Conservation (phyloP, 306 rosid species). For the Canavalia ensiformis region DNA sequence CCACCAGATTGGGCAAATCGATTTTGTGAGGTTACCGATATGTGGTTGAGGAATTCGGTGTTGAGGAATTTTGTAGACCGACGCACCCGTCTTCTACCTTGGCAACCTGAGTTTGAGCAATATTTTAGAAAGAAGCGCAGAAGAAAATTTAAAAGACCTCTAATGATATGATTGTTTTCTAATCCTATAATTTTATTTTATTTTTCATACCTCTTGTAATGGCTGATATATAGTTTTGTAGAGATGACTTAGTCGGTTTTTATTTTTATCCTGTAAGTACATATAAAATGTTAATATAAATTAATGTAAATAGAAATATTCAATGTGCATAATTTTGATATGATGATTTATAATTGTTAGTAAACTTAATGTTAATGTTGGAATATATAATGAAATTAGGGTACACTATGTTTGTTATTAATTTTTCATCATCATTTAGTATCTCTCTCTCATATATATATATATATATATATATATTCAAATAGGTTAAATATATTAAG, state of each 20-base stretch:
- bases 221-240: background rate
- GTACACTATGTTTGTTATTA: too few species aligned
- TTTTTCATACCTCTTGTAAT: background rate
- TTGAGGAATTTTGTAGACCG: conserved; percentile 47
- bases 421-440: too few species aligned
- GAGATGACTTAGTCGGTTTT: background rate
- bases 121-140: background rate
- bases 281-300: background rate
- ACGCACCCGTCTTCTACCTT: conserved; percentile 58
- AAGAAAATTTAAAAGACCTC: background rate
- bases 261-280: background rate
- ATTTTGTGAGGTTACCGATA: conserved; percentile 75
- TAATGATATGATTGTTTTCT: background rate
- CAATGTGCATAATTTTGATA: too few species aligned
- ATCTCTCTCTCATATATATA: too few species aligned
- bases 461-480: too few species aligned
- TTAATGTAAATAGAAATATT: too few species aligned
- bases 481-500: too few species aligned
- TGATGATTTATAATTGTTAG: too few species aligned
- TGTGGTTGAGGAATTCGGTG: conserved; percentile 59
- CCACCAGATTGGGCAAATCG: conserved; percentile 74
- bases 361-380: too few species aligned
- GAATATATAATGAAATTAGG: too few species aligned
- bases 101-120: conserved; percentile 57
- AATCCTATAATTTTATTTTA: background rate